phyloP scores from a whole-genome alignment of 208 protist genomes.

The Leishmania amazonensis region DNA sequence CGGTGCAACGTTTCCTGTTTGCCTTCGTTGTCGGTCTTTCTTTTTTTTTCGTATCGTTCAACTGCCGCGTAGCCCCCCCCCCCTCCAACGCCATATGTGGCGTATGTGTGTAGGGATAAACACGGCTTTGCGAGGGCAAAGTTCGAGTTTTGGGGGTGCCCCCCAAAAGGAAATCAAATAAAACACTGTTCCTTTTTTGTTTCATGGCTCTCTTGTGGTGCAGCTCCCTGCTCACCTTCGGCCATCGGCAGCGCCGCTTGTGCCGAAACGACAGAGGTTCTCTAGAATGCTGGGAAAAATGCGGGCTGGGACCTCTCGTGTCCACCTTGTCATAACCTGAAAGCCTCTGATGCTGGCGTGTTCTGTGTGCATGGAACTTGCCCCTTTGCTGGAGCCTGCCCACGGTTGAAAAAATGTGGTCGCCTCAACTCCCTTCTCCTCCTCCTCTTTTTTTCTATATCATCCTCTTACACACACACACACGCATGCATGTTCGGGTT shows the following conservation, averaged over 20 bases:
- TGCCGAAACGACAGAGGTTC: not conserved
- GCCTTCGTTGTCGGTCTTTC: not conserved
- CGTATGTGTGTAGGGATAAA: not conserved
- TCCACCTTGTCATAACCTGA: not conserved
- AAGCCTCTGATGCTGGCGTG: not conserved
- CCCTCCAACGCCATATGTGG: not conserved
- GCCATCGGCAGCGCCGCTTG: not conserved
- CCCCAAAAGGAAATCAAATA: not conserved
- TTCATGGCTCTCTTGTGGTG: not conserved
- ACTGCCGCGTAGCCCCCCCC: not conserved
- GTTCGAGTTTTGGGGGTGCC: not conserved
- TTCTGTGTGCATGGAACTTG: not conserved
- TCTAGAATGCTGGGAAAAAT: not conserved
- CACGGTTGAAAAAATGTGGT: not conserved
- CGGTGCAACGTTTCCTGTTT: not conserved
- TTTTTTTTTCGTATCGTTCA: constrained; percentile 2
- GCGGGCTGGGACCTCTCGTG: not conserved
- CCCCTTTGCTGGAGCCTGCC: not conserved
- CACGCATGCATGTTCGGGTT: not conserved
- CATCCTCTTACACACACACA: not conserved
- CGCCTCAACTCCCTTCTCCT: not conserved
- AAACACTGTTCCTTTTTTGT: not conserved
- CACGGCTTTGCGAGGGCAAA: not conserved
- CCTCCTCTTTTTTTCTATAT: not conserved
- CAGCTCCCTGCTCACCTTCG: not conserved